A percentile compares a stretch with the other conserved stretches of the same genome.
Evolutionary conservation across 768 basidiomycete species (phyloP).

Genomic region (Mycena epipterygia): DNA sequence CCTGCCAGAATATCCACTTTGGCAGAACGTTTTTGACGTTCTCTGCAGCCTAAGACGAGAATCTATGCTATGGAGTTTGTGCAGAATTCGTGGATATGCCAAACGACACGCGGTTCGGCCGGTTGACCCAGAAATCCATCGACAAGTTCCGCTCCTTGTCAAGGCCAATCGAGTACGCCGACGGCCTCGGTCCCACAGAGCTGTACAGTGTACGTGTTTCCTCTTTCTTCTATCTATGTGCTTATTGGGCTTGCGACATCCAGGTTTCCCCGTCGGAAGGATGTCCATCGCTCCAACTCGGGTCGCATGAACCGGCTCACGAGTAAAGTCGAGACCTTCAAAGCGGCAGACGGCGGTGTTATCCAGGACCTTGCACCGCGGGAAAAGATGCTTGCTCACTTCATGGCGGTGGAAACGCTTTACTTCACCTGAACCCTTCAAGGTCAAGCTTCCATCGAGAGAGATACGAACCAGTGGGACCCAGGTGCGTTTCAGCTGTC

Average conservation of each 20-base stretch:
- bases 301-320: slow-evolving; percentile 73
- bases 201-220: slow-evolving; percentile 67
- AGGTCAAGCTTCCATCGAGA: slow-evolving; percentile 89
- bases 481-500: slow-evolving; percentile 73
- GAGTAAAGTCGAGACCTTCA: slow-evolving; percentile 66
- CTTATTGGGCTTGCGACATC: neutral
- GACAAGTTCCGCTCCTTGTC: slow-evolving; percentile 77
- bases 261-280: slow-evolving; percentile 93
- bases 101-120: slow-evolving; percentile 98
- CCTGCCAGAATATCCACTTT: too few relatives aligned
- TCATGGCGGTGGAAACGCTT: slow-evolving; percentile 88
- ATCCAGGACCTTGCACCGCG: slow-evolving; percentile 67
- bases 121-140: slow-evolving; percentile 74
- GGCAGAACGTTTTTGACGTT: too few relatives aligned
- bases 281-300: slow-evolving; percentile 89
- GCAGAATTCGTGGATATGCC: slow-evolving; percentile 96
- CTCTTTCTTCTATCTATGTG: neutral
- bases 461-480: slow-evolving; percentile 84
- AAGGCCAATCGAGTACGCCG: slow-evolving; percentile 79
- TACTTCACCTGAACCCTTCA: slow-evolving; percentile 83
- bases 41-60: too few relatives aligned
- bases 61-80: slow-evolving; percentile 90
- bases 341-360: slow-evolving; percentile 74
- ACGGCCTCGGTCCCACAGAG: slow-evolving; percentile 92
- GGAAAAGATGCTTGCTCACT: slow-evolving; percentile 87